Evolutionary conservation across 1,284 basidiomycete genomes (phyloP), one percentile per base, ranked within the genome.

Genomic region (Ceratobasidium sp.): DNA sequence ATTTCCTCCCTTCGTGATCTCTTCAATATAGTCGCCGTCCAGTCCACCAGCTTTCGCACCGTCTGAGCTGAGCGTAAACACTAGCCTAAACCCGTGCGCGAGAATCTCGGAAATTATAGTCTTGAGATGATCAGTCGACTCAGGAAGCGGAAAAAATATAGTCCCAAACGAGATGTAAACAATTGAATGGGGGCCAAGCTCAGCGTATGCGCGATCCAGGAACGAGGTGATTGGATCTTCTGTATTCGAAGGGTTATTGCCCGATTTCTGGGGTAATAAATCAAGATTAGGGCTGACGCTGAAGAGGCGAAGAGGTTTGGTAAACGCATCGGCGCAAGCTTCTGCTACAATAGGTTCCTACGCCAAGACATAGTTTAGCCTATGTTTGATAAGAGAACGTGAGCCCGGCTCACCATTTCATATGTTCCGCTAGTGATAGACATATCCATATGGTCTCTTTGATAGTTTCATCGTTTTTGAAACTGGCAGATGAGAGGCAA

Each of bases 151-250:
- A 28, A 71, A 71, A 13, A 55, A 71, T 3, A 71, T 71, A 1
- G 68, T 55, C 26, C 68, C 68, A n/a, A 58, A 58, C 3, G 68
- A 18, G 6, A 71, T 40, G 40, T 71, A 71, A 1, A 71, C 53
- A 28, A 71, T 53, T 18, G 68, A 71, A 26, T 56, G 49, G 3
- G 68, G 13, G 3, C 68, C 51, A 28, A 33, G 28, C 4, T 71
- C 68, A 5, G 51, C n/a, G 26, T 71, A 71, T 71, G 68, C 68
- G 13, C 39, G 9, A 53, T 71, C 51, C 2, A 71, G 68, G 68
- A 71, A 71, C 7, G 12, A 13, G n/a, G 12, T 53, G 7, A 56
- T 44, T 56, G 53, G 28, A 28, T 58, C 26, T 26, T 12, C n/a
- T n/a, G n/a, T n/a, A n/a, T n/a, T 9, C 28, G 53, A 49, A 26